Base-by-base conservation (phyloP, 768 basidiomycete species). In the Cystobasidiopsis lactophilus region DNA sequence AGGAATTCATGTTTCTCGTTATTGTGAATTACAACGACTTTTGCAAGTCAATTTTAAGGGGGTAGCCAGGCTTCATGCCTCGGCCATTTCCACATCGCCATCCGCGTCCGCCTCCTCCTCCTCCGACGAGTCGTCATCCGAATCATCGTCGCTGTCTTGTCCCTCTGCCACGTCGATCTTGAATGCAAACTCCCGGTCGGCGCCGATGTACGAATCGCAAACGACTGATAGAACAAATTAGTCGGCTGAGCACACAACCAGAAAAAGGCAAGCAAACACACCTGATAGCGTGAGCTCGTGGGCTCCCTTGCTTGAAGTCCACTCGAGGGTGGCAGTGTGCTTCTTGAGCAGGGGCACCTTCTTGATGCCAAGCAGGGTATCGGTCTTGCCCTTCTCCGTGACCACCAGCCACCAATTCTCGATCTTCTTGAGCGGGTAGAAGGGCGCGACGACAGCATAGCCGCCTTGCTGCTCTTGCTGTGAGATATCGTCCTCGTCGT, bases 361-460 rank as follows among this genome's bases (percentile, higher is more conserved):
- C n/a, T 47, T 47, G 26, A 47, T 47, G 29, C 45, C 29, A 14
- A 47, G 30, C n/a, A 47, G 45, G 21, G 23, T 13, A 16, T 35
- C 45, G 23, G 45, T 47, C 45, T 47, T 47, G 16, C 24, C 14
- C 29, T 31, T 26, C n/a, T 47, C 23, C 10, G 26, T 86, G 13
- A 95, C 73, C 44, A 96, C 88, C 31, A 95, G 74, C 89, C 89
- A 96, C 91, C 89, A 96, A 62, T 86, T 88, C 52, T 82, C 77
- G 67, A 85, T 75, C 72, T 95, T 95, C 67, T 79, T 80, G 51
- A 69, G 71, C 0, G 91, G 91, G 70, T 82, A 96, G 69, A 79
- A 82, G 0, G 93, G 89, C 0, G 93, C 91, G n/a, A 95, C 74
- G 31, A 89, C 89, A 3, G 70, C 71, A 63, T 85, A 82, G 59